Conservation (phyloP, 73 alveolate species). For the Paramecium bursaria region DNA sequence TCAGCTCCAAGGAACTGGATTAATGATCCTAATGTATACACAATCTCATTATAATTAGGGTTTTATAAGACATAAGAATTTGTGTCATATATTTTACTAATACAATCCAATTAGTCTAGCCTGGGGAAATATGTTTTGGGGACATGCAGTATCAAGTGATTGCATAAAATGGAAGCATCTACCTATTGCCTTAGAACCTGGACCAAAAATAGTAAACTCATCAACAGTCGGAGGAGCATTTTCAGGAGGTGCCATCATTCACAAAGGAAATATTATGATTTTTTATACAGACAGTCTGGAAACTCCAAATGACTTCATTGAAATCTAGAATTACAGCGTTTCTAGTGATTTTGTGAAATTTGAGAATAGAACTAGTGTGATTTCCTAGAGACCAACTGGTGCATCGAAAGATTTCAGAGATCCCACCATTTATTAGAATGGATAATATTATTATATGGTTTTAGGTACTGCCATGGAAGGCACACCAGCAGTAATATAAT, state of each 20-base stretch:
- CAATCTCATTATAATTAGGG: too few relatives aligned
- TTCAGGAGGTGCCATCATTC: slow-evolving; percentile 62
- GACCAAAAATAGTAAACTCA: not conserved
- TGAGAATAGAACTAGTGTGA: not conserved
- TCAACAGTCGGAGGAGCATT: slow-evolving; percentile 65
- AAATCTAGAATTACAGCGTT: not conserved
- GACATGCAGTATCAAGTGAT: slow-evolving; percentile 60
- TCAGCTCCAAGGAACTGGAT: slow-evolving; percentile 69
- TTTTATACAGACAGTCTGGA: not conserved
- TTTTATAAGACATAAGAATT: too few relatives aligned
- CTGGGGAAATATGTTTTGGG: slow-evolving; percentile 71
- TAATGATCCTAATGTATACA: slow-evolving; percentile 61
- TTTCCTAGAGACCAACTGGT: not conserved
- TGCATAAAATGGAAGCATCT: not conserved
- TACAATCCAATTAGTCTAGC: slow-evolving; percentile 59
- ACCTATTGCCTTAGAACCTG: not conserved
- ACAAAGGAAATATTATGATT: not conserved
- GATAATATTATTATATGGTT: not conserved
- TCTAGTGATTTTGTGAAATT: not conserved
- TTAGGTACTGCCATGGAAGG: not conserved
- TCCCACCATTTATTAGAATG: slow-evolving; percentile 15
- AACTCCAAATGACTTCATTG: not conserved
- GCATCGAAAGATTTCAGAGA: slow-evolving; percentile 45
- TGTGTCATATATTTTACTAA: slow-evolving; percentile 62
- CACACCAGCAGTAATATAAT: not conserved